These are phyloP conservation scores for Penicillium steckii DNA, from an alignment of 495 filamentous ascomycete species.

Conservation along the genomic window DNA sequence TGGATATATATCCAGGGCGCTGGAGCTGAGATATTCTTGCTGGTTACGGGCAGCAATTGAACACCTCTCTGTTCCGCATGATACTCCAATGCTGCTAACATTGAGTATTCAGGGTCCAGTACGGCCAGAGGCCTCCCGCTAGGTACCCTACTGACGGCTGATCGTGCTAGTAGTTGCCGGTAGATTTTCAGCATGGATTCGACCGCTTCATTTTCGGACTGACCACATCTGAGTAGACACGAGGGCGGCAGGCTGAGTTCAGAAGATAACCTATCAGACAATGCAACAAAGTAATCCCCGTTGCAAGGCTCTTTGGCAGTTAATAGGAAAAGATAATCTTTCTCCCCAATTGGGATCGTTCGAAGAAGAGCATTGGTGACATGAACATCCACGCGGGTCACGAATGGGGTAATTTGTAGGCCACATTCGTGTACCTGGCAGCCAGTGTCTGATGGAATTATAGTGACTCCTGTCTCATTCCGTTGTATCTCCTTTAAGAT, in stretches of 20 bases:
- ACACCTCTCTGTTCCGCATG: constrained; percentile 14
- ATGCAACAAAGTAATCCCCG: constrained; percentile 2
- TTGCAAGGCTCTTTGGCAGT: constrained; percentile 5
- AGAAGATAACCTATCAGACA: constrained; percentile 14
- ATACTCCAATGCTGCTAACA: constrained; percentile 11
- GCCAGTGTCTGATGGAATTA: constrained; percentile 4
- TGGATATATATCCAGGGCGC: constrained; percentile 22
- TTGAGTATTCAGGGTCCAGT: constrained; percentile 21
- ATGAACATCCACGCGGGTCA: constrained; percentile 2
- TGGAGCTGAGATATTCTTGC: constrained; percentile 4
- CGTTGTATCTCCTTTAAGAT: constrained; percentile 17
- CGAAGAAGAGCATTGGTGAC: constrained; percentile 16
- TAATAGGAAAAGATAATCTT: constrained; percentile 13
- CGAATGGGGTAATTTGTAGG: neutral
- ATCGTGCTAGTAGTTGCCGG: constrained; percentile 12
- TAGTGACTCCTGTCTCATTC: neutral
- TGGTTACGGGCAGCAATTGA: constrained; percentile 18
- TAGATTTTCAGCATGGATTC: constrained; percentile 17
- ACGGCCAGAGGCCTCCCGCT: constrained; percentile 14
- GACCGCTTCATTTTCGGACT: constrained; percentile 3
- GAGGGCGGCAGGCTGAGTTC: constrained; percentile 13
- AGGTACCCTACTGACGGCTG: constrained; percentile 6
- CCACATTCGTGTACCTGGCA: constrained; percentile 14
- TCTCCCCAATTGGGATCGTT: constrained; percentile 7
- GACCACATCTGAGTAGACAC: constrained; percentile 5